Conservation (phyloP, 345 rosid genomes). For the Brassica incana region DNA sequence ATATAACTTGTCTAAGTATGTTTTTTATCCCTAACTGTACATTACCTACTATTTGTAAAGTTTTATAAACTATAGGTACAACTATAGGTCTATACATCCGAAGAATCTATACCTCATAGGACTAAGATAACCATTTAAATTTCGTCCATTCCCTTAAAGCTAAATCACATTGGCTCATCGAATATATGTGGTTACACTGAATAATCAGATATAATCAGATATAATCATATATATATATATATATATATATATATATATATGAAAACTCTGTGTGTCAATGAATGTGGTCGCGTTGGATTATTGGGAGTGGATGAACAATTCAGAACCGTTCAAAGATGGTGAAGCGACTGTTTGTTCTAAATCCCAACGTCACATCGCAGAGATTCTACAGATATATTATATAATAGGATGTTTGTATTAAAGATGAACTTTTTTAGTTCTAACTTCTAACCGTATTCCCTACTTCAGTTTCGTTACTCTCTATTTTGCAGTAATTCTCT, state of each 20-base stretch:
- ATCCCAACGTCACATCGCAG: conserved; percentile 26
- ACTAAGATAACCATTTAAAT: conserved; percentile 26
- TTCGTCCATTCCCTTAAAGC: conserved; percentile 30
- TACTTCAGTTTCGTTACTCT: not conserved
- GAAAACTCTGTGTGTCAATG: not conserved
- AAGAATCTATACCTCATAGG: conserved; percentile 29
- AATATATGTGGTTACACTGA: not conserved
- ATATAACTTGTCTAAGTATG: not conserved
- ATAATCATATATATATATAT: not conserved
- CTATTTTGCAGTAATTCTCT: not conserved
- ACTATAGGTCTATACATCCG: conserved; percentile 1
- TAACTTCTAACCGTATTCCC: not conserved
- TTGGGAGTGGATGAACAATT: conserved; percentile 24
- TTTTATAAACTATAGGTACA: not conserved
- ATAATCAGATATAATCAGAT: not conserved
- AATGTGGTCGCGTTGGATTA: conserved; percentile 2
- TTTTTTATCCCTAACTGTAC: not conserved
- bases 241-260: not conserved
- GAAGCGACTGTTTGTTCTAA: conserved; percentile 37
- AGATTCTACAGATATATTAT: not conserved
- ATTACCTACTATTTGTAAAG: not conserved
- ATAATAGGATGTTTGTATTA: not conserved
- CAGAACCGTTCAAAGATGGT: conserved; percentile 21
- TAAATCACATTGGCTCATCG: conserved; percentile 12
- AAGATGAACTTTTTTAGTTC: not conserved